phyloP scores from a whole-genome alignment of 805 yeast species.

The Jamesozyma piceae region DNA sequence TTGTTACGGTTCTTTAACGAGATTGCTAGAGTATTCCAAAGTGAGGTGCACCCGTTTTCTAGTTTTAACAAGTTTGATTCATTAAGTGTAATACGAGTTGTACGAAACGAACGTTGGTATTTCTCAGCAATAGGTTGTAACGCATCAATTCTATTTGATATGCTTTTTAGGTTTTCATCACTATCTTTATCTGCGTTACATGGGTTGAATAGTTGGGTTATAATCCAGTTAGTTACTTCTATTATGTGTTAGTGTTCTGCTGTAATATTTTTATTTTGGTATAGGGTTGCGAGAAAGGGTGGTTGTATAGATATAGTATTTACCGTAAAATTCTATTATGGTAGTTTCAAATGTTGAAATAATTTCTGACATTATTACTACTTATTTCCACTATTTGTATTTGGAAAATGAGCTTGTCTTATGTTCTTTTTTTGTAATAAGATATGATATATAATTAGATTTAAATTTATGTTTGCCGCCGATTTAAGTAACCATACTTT shows the following conservation, averaged over 20 bases:
- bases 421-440: too few relatives aligned
- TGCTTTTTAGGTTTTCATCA: neutral
- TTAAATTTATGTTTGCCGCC: too few relatives aligned
- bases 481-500: too few relatives aligned
- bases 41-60: slow-evolving; percentile 26
- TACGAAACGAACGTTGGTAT: slow-evolving; percentile 23
- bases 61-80: slow-evolving; percentile 16
- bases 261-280: neutral
- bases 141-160: slow-evolving; percentile 13
- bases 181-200: neutral
- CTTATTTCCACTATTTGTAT: neutral
- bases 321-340: slow-evolving; percentile 18
- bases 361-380: slow-evolving; percentile 9
- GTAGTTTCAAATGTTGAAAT: slow-evolving; percentile 14
- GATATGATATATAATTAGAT: too few relatives aligned
- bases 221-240: slow-evolving; percentile 20
- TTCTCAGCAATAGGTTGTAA: slow-evolving; percentile 29
- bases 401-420: too few relatives aligned
- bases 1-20: slow-evolving; percentile 14
- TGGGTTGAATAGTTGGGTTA: slow-evolving; percentile 6
- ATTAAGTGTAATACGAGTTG: slow-evolving; percentile 13
- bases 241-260: neutral
- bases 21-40: slow-evolving; percentile 33
- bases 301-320: neutral
- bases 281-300: neutral